Base-by-base conservation (phyloP, 2,329 filamentous ascomycete genomes). In the Botrytis pseudocinerea region DNA sequence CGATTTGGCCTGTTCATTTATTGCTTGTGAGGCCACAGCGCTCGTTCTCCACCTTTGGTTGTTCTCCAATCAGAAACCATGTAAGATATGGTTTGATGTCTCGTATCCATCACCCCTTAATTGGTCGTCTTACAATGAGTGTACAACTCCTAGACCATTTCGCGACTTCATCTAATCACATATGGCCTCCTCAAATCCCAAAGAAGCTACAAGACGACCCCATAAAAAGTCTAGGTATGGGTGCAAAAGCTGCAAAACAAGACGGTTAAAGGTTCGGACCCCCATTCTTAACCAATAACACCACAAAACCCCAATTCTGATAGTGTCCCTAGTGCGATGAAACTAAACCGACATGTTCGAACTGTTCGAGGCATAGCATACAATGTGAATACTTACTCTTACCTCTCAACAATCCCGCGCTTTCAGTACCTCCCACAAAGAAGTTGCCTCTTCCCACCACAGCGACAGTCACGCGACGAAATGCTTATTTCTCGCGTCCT, bases 181-280 rank as follows among this genome's bases (percentile, higher is more conserved):
- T 8, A 66, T 66, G 63, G 32, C 44, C 9, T 51, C 44, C 25
- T 32, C 16, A 18, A 54, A 28, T 42, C 14, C 54, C 4, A 70
- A 62, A n/a, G 54, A 70, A 42, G n/a, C 59, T 10, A 40, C 22
- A 28, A 40, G 61, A 32, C 35, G 69, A 25, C 46, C 59, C 35
- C 60, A 65, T 42, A 71, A 42, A 57, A 71, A 71, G 32, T 66
- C 61, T 46, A 61, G 70, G n/a, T 71, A 71, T 14, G 61, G 61
- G 20, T 71, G 70, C n/a, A 65, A 66, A 64, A 59, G 63, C 48
- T 71, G 61, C 38, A 71, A 71, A 25, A n/a, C 48, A 57, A 51
- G n/a, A 65, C 48, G 70, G 46, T n/a, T 32, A 6, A 71, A 66
- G 40, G 61, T 66, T 40, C 25, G 46, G 9, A 22, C 51, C 28